Percentiles rank a stretch among this genome's conserved stretches.
Evolutionary conservation across 257 asterid species (phyloP).

Genomic region (Nicotiana benthamiana): DNA sequence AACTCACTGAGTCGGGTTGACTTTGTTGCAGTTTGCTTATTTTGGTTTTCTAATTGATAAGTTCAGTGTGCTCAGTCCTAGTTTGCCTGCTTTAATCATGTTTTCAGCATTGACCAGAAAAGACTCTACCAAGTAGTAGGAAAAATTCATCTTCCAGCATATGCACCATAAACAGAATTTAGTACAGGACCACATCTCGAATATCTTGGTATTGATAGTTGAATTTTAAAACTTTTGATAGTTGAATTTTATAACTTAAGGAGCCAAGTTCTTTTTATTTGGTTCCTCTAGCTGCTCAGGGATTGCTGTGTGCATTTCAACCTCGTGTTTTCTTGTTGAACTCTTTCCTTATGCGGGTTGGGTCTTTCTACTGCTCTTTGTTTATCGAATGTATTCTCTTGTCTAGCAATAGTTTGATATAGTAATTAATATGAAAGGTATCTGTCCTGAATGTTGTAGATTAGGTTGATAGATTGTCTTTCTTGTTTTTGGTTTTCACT

Average conservation of each 20-base stretch:
- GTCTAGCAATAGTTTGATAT: background rate
- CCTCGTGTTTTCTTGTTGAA: background rate
- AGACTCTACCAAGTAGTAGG: background rate
- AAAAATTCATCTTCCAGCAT: background rate
- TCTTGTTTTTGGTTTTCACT: background rate
- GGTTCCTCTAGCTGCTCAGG: background rate
- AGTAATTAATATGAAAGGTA: background rate
- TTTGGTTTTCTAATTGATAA: too few relatives aligned
- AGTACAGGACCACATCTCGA: background rate
- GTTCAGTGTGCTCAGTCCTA: background rate
- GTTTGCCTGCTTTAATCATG: background rate
- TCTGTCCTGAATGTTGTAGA: background rate
- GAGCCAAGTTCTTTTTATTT: background rate
- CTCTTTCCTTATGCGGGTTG: background rate
- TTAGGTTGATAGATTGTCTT: background rate
- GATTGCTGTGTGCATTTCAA: background rate
- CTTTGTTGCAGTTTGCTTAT: too few relatives aligned
- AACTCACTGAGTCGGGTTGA: background rate
- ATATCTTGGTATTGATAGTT: background rate
- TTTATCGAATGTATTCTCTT: background rate
- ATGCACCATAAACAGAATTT: background rate
- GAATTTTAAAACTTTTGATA: background rate
- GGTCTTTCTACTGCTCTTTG: background rate
- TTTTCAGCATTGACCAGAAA: background rate
- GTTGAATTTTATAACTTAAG: background rate